A percentile compares a stretch with the other conserved stretches of the same genome.
Evolutionary conservation across 495 filamentous ascomycete genomes (phyloP).

Genomic region (Tuber melanosporum): DNA sequence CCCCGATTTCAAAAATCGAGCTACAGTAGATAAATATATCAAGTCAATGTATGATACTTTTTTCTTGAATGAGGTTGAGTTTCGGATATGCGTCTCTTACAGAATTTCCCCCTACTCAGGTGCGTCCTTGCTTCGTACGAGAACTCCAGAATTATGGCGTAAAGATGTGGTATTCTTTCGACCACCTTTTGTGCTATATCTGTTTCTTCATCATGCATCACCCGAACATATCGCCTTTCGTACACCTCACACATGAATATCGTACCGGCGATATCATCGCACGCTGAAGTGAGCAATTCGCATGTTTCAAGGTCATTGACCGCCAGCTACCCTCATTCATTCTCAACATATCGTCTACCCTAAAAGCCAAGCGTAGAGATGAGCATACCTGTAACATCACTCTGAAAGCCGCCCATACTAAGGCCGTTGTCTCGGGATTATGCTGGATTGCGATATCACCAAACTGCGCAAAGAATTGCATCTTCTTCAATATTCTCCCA

Average conservation of each 20-base stretch:
- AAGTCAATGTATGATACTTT: neutral
- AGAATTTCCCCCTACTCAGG: conserved; percentile 8
- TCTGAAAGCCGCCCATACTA: conserved; percentile 25
- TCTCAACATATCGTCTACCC: neutral
- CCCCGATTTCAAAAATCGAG: conserved; percentile 13
- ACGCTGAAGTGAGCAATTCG: conserved; percentile 22
- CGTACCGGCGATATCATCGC: conserved; percentile 19
- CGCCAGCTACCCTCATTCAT: conserved; percentile 7
- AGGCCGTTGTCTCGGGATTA: conserved; percentile 15
- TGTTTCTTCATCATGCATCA: neutral
- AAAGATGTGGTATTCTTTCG: conserved; percentile 17
- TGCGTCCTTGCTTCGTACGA: conserved; percentile 18
- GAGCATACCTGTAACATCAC: conserved; percentile 23
- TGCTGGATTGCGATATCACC: conserved; percentile 20
- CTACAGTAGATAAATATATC: conserved; percentile 1
- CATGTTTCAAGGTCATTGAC: conserved; percentile 22
- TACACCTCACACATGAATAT: conserved; percentile 21
- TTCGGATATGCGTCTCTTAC: conserved; percentile 6
- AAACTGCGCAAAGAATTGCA: conserved; percentile 23
- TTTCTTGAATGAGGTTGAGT: neutral
- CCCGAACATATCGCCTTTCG: conserved; percentile 5
- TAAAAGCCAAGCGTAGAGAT: neutral
- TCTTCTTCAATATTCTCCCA: conserved; percentile 18
- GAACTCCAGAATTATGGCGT: conserved; percentile 17
- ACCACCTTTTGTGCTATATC: conserved; percentile 11